Conservation (phyloP, 768 basidiomycete genomes). For the Auriculariales sp. region DNA sequence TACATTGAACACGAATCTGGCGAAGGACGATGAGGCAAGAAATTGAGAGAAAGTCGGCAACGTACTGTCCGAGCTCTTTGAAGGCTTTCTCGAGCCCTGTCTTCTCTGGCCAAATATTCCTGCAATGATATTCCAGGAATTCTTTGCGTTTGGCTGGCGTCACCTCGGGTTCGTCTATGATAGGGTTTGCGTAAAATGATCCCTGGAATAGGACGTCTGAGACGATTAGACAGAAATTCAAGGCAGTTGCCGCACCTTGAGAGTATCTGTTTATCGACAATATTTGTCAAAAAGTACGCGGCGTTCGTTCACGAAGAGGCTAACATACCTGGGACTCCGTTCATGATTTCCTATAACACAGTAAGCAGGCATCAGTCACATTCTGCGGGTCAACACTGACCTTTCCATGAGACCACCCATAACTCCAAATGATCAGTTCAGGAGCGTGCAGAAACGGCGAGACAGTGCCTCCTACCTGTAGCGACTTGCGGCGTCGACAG, state of each 20-base stretch:
- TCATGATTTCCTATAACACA: conserved; percentile 87
- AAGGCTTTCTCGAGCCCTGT: conserved; percentile 72
- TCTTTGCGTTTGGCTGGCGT: conserved; percentile 32
- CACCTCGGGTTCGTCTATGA: conserved; percentile 52
- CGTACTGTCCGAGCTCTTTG: conserved; percentile 64
- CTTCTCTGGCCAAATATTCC: conserved; percentile 62
- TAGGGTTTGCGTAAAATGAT: conserved; percentile 85
- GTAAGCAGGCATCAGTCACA: background rate
- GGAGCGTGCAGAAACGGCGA: background rate
- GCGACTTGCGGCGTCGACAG: conserved; percentile 52
- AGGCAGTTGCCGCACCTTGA: too few species aligned
- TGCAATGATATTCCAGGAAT: conserved; percentile 75
- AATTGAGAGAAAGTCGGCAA: background rate
- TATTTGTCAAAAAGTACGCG: background rate
- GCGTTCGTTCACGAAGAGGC: conserved; percentile 1
- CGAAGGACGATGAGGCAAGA: conserved; percentile 5
- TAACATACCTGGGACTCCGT: conserved; percentile 61
- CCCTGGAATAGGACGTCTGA: too few species aligned
- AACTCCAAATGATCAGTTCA: conserved; percentile 26
- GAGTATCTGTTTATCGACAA: conserved; percentile 33
- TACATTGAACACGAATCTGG: conserved; percentile 65
- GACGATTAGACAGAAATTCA: too few species aligned
- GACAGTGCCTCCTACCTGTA: conserved; percentile 45
- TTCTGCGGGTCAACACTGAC: conserved; percentile 18
- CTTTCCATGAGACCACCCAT: conserved; percentile 98